Conservation (phyloP, 2,329 filamentous ascomycete species). For the Endocalyx cinctus region DNA sequence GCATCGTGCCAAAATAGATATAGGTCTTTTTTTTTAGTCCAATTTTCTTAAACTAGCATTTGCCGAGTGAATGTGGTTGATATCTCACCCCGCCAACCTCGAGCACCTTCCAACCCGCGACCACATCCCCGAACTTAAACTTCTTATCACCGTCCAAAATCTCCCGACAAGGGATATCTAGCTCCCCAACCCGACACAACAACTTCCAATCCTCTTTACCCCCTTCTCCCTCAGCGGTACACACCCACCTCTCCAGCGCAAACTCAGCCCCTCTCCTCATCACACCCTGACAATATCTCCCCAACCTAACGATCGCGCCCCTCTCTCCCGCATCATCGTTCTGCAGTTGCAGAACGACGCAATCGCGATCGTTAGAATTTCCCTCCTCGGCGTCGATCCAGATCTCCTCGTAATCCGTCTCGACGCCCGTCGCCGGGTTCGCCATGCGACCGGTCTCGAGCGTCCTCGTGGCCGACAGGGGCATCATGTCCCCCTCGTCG, state of each 20-base stretch:
- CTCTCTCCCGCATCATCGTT: conserved; percentile 27
- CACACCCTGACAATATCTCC: conserved; percentile 52
- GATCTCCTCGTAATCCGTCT: conserved; percentile 60
- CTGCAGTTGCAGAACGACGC: conserved; percentile 38
- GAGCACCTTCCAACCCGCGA: no score
- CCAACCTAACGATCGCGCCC: conserved; percentile 51
- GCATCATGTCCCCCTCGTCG: conserved; percentile 56
- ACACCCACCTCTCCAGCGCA: conserved; percentile 53
- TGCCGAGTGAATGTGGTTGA: no score
- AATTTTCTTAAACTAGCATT: no score
- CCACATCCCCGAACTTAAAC: background rate
- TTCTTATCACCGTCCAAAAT: conserved; percentile 8
- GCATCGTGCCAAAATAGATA: no score
- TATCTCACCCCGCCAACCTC: no score
- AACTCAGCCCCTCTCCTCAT: conserved; percentile 38
- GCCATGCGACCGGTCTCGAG: conserved; percentile 58
- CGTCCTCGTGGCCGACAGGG: conserved; percentile 23
- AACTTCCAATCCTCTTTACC: conserved; percentile 31
- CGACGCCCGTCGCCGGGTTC: conserved; percentile 48
- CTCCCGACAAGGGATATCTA: conserved; percentile 30
- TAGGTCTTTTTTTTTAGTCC: no score
- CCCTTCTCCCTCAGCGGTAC: no score
- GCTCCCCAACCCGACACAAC: conserved; percentile 29
- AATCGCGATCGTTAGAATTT: conserved; percentile 14
- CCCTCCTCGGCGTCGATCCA: conserved; percentile 46